Conservation (phyloP, 2,329 filamentous ascomycete species). For the Sporothrix globosa region DNA sequence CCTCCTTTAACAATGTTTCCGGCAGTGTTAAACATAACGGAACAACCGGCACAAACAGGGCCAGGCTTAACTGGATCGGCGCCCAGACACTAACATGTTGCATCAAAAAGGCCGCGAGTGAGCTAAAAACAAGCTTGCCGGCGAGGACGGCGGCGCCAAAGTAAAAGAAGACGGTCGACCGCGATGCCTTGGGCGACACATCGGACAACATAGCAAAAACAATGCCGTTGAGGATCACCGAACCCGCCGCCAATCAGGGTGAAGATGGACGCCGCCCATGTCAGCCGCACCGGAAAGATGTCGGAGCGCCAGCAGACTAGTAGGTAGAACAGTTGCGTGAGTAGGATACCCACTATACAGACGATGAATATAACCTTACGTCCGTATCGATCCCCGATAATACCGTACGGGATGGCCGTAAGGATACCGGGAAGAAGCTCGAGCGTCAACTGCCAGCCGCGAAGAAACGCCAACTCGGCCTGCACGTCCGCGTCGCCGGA, state of each 20-base stretch:
- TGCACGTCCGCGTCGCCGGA: conserved; percentile 16
- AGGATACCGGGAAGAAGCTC: conserved; percentile 20
- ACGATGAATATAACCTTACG: conserved; percentile 7
- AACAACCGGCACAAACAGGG: not conserved
- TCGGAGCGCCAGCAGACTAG: conserved; percentile 12
- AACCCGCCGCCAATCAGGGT: conserved; percentile 16
- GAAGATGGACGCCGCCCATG: not conserved
- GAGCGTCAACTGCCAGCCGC: conserved; percentile 26
- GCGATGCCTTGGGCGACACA: conserved; percentile 8
- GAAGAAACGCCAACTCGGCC: conserved; percentile 24
- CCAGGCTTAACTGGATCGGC: not conserved
- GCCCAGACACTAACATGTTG: not conserved
- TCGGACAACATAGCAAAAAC: conserved; percentile 22
- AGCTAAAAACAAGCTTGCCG: not conserved
- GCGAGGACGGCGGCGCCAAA: conserved; percentile 17
- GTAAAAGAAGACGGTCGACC: conserved; percentile 25
- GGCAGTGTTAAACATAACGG: not conserved
- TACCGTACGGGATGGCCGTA: conserved; percentile 17
- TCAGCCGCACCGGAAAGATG: conserved; percentile 17
- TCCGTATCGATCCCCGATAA: conserved; percentile 19
- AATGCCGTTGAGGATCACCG: conserved; percentile 26
- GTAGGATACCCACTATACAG: conserved; percentile 3
- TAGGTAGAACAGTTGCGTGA: conserved; percentile 12
- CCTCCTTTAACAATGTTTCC: not conserved
- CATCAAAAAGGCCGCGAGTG: conserved; percentile 14